Evolutionary conservation across 2,329 filamentous ascomycete species (phyloP), one percentile per base, ranked within the genome.

Genomic region (Microascus cirrosus): DNA sequence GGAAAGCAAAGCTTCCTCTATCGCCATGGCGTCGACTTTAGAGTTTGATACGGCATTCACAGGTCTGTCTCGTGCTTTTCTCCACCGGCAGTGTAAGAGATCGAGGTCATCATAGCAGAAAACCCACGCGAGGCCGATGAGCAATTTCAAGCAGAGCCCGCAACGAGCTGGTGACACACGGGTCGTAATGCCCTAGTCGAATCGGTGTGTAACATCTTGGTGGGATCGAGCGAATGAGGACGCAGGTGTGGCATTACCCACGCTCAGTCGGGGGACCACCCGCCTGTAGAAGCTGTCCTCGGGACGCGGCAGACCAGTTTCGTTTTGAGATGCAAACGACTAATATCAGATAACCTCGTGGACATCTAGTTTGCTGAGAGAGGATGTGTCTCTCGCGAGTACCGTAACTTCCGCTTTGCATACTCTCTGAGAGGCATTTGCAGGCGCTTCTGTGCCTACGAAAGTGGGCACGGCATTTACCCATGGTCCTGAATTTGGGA

Each of bases 291-390:
- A n/a, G 39, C 18, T n/a, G 15, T n/a, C 2, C 6, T 45, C 39
- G 39, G n/a, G 39, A 18, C n/a, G n/a, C n/a, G 45, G 45, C 22
- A 24, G 45, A 8, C 11, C 32, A 51, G 32, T 57, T 57, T 57
- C 55, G 13, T 52, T 57, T 34, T 39, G 48, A 57, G 32, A 57
- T 52, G n/a, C 55, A 39, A 57, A 52, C 55, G 28, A 53, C 42
- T 57, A 57, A 57, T 57, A 50, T 24, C 45, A 50, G 55, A 57
- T 57, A 57, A 57, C 45, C 35, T 25, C 35, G 50, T n/a, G 2
- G 39, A 6, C 39, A 13, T 45, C 39, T 3, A 45, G n/a, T 7
- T n/a, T n/a, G 39, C 13, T n/a, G n/a, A 50, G 22, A 20, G 45
- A 8, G 45, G 3, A 20, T 22, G 22, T n/a, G 15, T 45, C 15